These are phyloP conservation scores for Cryoendolithus antarcticus DNA, from an alignment of 2,329 filamentous ascomycete genomes.

Conservation along the genomic window DNA sequence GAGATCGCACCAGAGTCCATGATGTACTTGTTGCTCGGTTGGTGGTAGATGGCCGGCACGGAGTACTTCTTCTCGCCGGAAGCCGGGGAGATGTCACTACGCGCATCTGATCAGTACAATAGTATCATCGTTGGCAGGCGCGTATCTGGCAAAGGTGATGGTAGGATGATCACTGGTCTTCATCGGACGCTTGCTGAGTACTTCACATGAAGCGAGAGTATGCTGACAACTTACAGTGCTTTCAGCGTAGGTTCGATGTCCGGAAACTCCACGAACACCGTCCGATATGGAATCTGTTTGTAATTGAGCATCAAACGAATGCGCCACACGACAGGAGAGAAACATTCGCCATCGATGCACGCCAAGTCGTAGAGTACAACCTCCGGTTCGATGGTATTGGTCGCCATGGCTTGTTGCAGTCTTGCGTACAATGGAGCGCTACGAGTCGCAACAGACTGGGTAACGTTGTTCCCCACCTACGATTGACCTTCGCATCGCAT, in stretches of 20 bases:
- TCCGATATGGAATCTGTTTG: conserved; percentile 29
- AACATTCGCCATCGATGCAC: neutral
- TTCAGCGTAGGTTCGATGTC: conserved; percentile 33
- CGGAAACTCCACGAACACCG: conserved; percentile 31
- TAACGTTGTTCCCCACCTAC: too few species aligned
- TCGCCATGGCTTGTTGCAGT: too few species aligned
- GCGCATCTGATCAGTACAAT: too few species aligned
- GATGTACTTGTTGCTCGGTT: conserved; percentile 27
- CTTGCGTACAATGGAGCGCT: too few species aligned
- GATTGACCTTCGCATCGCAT: too few species aligned
- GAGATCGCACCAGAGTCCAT: conserved; percentile 31
- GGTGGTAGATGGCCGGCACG: conserved; percentile 30
- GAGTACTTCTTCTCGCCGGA: conserved; percentile 24
- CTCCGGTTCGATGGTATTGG: neutral
- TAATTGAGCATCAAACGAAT: conserved; percentile 33
- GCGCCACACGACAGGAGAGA: conserved; percentile 1
- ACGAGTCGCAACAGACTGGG: too few species aligned
- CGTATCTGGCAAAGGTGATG: conserved; percentile 1
- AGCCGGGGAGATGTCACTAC: neutral
- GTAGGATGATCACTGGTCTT: conserved; percentile 12
- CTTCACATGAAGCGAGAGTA: too few species aligned
- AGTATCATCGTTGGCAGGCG: neutral
- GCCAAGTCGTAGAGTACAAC: neutral
- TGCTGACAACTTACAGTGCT: conserved; percentile 22
- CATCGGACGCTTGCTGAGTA: conserved; percentile 6